Percentiles rank a stretch among this genome's conserved stretches.
Conservation (phyloP, 768 basidiomycete genomes). For the Panellus pusillus region DNA sequence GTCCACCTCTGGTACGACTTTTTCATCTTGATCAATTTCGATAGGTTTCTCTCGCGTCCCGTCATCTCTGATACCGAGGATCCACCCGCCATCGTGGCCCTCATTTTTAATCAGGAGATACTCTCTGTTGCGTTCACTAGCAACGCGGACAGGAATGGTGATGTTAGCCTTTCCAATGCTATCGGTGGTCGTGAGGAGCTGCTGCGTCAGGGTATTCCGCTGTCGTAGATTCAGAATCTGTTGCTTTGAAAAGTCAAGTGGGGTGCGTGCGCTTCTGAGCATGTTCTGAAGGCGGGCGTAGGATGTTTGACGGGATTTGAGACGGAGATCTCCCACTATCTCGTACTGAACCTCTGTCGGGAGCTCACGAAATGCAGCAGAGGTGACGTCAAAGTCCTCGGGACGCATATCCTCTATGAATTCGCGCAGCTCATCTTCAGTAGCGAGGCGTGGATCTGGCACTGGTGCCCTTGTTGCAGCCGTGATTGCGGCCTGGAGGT, state of each 20-base stretch:
- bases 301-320: constrained; percentile 94
- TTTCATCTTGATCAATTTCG: constrained; percentile 65
- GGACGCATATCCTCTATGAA: constrained; percentile 98
- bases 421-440: constrained; percentile 87
- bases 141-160: constrained; percentile 89
- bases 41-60: constrained; percentile 87
- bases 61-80: constrained; percentile 86
- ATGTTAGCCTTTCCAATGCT: constrained; percentile 88
- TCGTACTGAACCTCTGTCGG: constrained; percentile 98
- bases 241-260: constrained; percentile 94
- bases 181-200: constrained; percentile 88
- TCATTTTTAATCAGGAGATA: constrained; percentile 96
- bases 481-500: constrained; percentile 63
- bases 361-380: constrained; percentile 85
- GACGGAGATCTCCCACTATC: constrained; percentile 92
- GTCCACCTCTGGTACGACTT: constrained; percentile 33
- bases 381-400: constrained; percentile 91
- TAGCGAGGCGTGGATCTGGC: constrained; percentile 92
- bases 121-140: constrained; percentile 91
- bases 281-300: constrained; percentile 90
- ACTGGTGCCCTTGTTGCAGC: constrained; percentile 58
- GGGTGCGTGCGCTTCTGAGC: constrained; percentile 74
- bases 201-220: constrained; percentile 89
- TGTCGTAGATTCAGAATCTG: constrained; percentile 91
- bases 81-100: constrained; percentile 87